Evolutionary conservation across 257 asterid genomes (phyloP), one percentile per base, ranked within the genome.

Genomic region (Ophiorrhiza pumila): DNA sequence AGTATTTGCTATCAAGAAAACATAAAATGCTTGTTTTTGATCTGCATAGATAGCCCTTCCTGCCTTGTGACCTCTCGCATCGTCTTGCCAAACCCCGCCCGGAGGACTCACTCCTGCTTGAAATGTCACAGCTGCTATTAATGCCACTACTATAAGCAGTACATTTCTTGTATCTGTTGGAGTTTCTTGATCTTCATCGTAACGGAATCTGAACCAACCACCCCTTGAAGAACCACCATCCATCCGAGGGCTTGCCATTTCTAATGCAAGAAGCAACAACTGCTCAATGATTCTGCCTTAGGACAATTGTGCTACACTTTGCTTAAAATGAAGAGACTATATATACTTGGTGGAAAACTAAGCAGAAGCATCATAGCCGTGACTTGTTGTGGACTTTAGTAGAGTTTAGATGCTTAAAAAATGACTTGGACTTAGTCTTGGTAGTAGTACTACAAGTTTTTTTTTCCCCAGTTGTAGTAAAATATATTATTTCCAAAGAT

Each of bases 31-130:
- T 23, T n/a, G 58, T 12, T 50, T 77, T 6, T 59, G 68, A 4
- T 82, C 77, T 9, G 81, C 87, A 87, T 87, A 82, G 8, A 89
- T 77, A 2, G 92, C 45, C n/a, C 78, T 55, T 22, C 95, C 92
- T 0, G 92, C 89, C 2, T 15, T 65, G 76, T 75, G 87, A 1
- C 32, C 57, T 4, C 18, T 62, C 27, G 42, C 31, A 62, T 81
- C 77, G 7, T 87, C 90, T 60, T 89, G 87, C 91, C 93, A 87
- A 9, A 84, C 83, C 8, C 93, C 91, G 1, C 93, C 90, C 0
- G 91, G 91, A 3, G 92, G 96, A 55, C 64, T 74, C 34, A 74
- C 66, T 22, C 77, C 77, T 18, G 77, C 72, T 37, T 58, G 52
- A 55, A 50, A 74, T 23, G 77, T 74, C 64, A 74, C 72, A 32